These are phyloP conservation scores for Brasilioporus rufonigricans DNA, from an alignment of 768 basidiomycete species.

Conservation along the genomic window DNA sequence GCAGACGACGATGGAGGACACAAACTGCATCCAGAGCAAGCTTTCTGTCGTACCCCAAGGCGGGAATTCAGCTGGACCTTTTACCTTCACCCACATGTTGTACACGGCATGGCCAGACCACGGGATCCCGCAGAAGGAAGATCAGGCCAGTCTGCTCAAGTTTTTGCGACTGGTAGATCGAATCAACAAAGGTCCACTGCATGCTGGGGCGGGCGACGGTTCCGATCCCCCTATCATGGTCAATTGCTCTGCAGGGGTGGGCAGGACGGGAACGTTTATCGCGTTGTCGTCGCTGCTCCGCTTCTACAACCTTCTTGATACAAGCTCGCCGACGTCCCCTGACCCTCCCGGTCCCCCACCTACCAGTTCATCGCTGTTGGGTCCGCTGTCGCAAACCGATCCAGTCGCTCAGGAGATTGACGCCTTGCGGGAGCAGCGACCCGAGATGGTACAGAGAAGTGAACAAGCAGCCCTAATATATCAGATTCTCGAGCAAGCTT, in stretches of 20 bases:
- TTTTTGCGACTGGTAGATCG: conserved; percentile 66
- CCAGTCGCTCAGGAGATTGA: conserved; percentile 71
- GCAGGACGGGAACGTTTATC: conserved; percentile 85
- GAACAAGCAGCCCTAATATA: conserved; percentile 70
- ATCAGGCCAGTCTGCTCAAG: conserved; percentile 55
- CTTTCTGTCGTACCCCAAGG: conserved; percentile 49
- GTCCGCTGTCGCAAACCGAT: conserved; percentile 52
- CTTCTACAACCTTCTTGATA: conserved; percentile 44
- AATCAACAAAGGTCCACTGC: conserved; percentile 48
- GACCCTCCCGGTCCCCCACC: conserved; percentile 20
- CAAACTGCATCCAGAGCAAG: conserved; percentile 60
- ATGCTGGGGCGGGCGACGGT: conserved; percentile 29
- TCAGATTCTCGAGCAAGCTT: conserved; percentile 43
- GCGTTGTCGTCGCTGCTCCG: conserved; percentile 78
- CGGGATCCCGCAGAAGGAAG: conserved; percentile 65
- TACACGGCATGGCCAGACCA: conserved; percentile 84
- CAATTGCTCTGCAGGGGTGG: conserved; percentile 85
- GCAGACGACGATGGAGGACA: conserved; percentile 45
- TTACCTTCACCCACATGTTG: conserved; percentile 67
- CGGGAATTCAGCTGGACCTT: conserved; percentile 28
- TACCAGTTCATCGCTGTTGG: conserved; percentile 53
- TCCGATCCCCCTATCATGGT: conserved; percentile 77
- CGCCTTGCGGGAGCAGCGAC: conserved; percentile 74
- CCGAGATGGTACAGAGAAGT: conserved; percentile 74
- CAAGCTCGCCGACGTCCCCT: conserved; percentile 23